Conservation (phyloP, 2,329 filamentous ascomycete genomes). For the Trichoderma sp. region DNA sequence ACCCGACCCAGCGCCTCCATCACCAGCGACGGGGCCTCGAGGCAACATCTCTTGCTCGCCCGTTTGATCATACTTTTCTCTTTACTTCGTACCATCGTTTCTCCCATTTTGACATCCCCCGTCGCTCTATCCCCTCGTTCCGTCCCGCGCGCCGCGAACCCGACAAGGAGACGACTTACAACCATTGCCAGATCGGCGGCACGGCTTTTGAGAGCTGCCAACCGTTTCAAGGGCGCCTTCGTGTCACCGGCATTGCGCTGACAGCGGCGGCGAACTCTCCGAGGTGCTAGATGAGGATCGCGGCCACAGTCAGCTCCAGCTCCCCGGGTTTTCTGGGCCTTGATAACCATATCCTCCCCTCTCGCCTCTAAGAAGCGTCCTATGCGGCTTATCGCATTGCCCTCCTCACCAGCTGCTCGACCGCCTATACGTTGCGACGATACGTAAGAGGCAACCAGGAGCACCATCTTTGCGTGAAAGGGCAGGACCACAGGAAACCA, state of each 20-base stretch:
- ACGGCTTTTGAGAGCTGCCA: neutral
- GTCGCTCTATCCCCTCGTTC: neutral
- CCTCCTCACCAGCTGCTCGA: neutral
- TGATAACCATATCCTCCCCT: neutral
- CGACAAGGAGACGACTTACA: constrained; percentile 3
- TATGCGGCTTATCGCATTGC: constrained; percentile 1
- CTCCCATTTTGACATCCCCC: neutral
- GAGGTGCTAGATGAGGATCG: neutral
- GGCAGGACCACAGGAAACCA: neutral
- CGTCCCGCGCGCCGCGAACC: neutral
- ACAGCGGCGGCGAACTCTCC: neutral
- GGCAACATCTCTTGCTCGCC: constrained; percentile 14
- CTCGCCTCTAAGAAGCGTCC: neutral
- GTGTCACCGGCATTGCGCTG: constrained; percentile 6
- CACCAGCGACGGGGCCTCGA: constrained; percentile 14
- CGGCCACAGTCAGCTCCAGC: neutral
- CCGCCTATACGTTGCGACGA: constrained; percentile 1
- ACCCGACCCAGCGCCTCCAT: constrained; percentile 17
- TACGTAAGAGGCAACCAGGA: neutral
- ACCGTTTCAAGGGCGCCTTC: neutral
- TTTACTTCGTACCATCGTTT: neutral
- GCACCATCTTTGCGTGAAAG: neutral
- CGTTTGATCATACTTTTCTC: constrained; percentile 12
- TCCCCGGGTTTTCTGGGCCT: neutral
- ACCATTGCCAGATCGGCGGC: neutral